Base-by-base conservation (phyloP, 1,284 basidiomycete species). In the Vanrija sp. region DNA sequence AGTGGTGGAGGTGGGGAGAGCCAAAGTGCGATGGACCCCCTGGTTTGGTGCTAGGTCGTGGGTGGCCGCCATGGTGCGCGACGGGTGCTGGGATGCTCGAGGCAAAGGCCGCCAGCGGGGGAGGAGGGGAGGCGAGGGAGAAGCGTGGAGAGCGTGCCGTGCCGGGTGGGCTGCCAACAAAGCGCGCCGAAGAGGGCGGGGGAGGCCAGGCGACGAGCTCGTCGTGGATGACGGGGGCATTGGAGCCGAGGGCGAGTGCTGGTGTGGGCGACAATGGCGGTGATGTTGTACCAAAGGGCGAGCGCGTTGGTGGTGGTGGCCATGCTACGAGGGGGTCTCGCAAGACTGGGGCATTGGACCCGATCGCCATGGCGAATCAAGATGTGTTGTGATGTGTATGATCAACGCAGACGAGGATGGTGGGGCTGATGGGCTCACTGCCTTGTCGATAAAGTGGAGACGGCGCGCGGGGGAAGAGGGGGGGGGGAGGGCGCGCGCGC, bases 271-370 rank as follows among this genome's bases (percentile, higher is more conserved):
- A 59, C 15, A 61, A 54, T 2, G 69, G 67, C 5, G 67, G 65
- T 8, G 65, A 51, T 4, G 63, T 48, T 4, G 63, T 48, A 16
- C 40, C 49, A 42, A 62, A 59, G 3, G 67, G 56, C n/a, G 65
- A 43, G 28, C 43, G 49, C 4, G 57, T 56, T 8, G 72, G 70
- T 39, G 60, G 52, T 9, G 68, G 57, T 3, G 72, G 70, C 72
- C 72, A 72, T 19, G 72, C 72, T 23, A 72, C 58, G 38, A 71
- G 55, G 14, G 69, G 64, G n/a, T 71, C 69, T n/a, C 64, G 63
- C 47, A 72, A 69, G 34, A 65, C 46, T 7, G 72, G 72, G n/a
- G 70, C 72, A 23, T 70, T 72, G 3, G 72, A 72, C 12, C 72
- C 69, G 45, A 50, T 55, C 26, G 59, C 57, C 45, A 57, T 52